phyloP scores from a whole-genome alignment of 768 basidiomycete genomes.

The Lactarius sanguifluus region DNA sequence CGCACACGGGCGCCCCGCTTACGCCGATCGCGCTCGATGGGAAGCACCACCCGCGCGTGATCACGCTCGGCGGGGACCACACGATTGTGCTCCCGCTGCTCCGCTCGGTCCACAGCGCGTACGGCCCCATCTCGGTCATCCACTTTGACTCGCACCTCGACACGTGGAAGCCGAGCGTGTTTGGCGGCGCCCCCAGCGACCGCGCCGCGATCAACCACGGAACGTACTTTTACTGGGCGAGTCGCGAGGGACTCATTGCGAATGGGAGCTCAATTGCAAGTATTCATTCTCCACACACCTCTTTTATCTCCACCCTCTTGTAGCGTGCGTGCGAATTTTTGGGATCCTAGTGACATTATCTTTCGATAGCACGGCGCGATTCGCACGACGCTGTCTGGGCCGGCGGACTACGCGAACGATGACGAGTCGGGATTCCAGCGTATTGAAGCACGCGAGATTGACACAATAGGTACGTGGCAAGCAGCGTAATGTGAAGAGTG shows the following conservation, averaged over 20 bases:
- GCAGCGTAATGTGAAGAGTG: not conserved
- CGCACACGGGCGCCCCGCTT: slow-evolving; percentile 55
- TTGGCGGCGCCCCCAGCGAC: slow-evolving; percentile 69
- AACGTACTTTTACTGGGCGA: slow-evolving; percentile 90
- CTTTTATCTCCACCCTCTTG: slow-evolving; percentile 21
- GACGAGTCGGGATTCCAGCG: slow-evolving; percentile 76
- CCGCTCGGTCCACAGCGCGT: slow-evolving; percentile 72
- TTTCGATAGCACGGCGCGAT: slow-evolving; percentile 77
- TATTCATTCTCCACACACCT: slow-evolving; percentile 39
- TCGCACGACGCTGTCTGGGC: slow-evolving; percentile 76
- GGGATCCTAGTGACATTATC: slow-evolving; percentile 72
- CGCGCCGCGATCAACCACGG: slow-evolving; percentile 83
- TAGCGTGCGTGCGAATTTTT: slow-evolving; percentile 37
- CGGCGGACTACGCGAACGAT: slow-evolving; percentile 75
- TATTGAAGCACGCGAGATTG: slow-evolving; percentile 83
- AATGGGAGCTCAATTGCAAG: slow-evolving; percentile 84
- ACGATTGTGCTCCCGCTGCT: slow-evolving; percentile 70
- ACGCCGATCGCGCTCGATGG: slow-evolving; percentile 65
- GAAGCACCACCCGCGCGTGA: slow-evolving; percentile 71
- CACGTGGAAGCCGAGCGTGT: slow-evolving; percentile 74
- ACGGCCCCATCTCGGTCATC: slow-evolving; percentile 78
- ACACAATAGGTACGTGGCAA: slow-evolving; percentile 58
- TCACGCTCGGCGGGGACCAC: slow-evolving; percentile 88
- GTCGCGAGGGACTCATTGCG: slow-evolving; percentile 74
- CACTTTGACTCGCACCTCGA: slow-evolving; percentile 88